Conservation (phyloP, 257 asterid genomes). For the Lycium ferocissimum region DNA sequence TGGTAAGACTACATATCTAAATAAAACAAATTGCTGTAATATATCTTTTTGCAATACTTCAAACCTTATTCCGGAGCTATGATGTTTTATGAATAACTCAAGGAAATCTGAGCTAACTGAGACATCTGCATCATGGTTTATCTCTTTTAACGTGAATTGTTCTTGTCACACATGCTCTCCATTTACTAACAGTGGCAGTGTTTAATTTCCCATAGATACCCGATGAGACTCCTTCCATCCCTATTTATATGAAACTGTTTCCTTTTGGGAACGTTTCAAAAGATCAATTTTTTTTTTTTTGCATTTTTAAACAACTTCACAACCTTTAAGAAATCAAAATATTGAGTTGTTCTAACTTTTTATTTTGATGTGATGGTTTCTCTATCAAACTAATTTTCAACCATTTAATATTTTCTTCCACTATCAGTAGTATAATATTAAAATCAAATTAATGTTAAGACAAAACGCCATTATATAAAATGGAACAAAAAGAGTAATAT, state of each 20-base stretch:
- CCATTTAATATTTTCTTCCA: background rate
- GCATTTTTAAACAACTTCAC: background rate
- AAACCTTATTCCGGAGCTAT: background rate
- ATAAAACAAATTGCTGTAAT: background rate
- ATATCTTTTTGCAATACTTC: background rate
- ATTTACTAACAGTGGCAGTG: background rate
- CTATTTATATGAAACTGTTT: background rate
- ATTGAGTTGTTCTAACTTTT: background rate
- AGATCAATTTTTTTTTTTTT: background rate
- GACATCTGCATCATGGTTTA: background rate
- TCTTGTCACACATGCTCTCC: background rate
- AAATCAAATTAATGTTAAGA: background rate
- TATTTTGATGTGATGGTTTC: background rate
- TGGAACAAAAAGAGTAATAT: background rate
- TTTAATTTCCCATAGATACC: background rate
- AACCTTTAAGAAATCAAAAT: background rate
- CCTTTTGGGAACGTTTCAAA: background rate
- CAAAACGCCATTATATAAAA: background rate
- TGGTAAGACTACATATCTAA: background rate
- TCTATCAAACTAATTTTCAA: background rate
- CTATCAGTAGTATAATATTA: background rate
- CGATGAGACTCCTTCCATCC: background rate
- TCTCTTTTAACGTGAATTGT: background rate
- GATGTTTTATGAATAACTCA: background rate
- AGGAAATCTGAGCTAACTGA: slow-evolving; percentile 4